Conservation (phyloP, 176 grass and related monocot genomes). For the Bonia amplexicaulis region DNA sequence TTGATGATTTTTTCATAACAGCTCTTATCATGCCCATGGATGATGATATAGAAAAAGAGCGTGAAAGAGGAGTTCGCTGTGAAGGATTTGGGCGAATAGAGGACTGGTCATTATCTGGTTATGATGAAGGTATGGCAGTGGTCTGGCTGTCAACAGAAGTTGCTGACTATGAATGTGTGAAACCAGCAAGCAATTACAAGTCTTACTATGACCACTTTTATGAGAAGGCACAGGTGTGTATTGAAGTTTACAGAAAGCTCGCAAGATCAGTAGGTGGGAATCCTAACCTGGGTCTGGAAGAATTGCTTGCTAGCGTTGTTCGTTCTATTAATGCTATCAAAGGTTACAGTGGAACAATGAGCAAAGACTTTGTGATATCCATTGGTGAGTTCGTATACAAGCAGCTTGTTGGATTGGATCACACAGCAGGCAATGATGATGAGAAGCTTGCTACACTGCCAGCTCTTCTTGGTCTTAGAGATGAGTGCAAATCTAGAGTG, state of each 20-base stretch:
- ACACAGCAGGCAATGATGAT: slow-evolving; percentile 50
- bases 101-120: slow-evolving; percentile 91
- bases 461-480: slow-evolving; percentile 79
- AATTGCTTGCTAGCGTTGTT: slow-evolving; percentile 91
- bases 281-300: slow-evolving; percentile 68
- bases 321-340: slow-evolving; percentile 73
- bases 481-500: slow-evolving; percentile 78
- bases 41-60: slow-evolving; percentile 81
- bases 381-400: slow-evolving; percentile 86
- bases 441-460: slow-evolving; percentile 57
- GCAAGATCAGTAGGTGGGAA: slow-evolving; percentile 74
- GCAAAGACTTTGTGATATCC: slow-evolving; percentile 89
- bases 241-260: slow-evolving; percentile 90
- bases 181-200: slow-evolving; percentile 80
- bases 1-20: slow-evolving; percentile 89
- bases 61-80: slow-evolving; percentile 84
- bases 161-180: slow-evolving; percentile 98
- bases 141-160: slow-evolving; percentile 93
- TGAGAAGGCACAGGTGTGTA: slow-evolving; percentile 89
- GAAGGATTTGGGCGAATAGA: slow-evolving; percentile 98
- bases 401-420: slow-evolving; percentile 85
- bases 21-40: slow-evolving; percentile 89
- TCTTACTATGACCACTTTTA: slow-evolving; percentile 81
- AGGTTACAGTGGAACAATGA: slow-evolving; percentile 53
- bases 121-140: slow-evolving; percentile 87